Conservation (phyloP, 768 basidiomycete species). For the Collybiopsis luxurians region DNA sequence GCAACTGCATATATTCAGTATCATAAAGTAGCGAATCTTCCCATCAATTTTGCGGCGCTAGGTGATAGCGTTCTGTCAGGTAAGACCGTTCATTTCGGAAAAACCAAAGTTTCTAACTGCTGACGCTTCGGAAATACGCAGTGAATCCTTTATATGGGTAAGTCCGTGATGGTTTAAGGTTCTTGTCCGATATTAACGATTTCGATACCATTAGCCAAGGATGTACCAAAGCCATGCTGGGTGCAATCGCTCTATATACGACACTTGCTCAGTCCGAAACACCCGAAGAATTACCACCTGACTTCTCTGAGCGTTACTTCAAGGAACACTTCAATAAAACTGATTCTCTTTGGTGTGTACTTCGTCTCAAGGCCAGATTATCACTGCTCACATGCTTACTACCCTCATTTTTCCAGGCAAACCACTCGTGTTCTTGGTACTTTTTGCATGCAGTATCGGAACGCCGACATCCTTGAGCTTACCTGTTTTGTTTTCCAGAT, state of each 20-base stretch:
- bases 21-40: constrained; percentile 10
- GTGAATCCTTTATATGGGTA: constrained; percentile 17
- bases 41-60: constrained; percentile 16
- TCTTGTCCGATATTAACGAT: neutral
- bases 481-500: neutral
- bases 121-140: neutral
- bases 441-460: neutral
- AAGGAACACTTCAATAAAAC: constrained; percentile 8
- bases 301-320: constrained; percentile 11
- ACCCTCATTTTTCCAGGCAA: neutral
- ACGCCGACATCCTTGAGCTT: neutral
- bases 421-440: neutral
- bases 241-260: constrained; percentile 11
- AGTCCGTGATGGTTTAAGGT: neutral
- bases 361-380: neutral
- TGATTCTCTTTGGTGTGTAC: constrained; percentile 6
- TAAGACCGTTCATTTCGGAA: neutral
- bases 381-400: neutral
- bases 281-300: neutral
- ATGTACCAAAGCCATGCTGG: constrained; percentile 16
- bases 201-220: constrained; percentile 10
- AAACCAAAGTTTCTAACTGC: neutral
- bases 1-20: constrained; percentile 14
- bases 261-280: neutral
- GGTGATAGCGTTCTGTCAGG: constrained; percentile 12